Evolutionary conservation across 805 yeast species (phyloP), one percentile per base, ranked within the genome.

Genomic region (Sugiyamaella boreocaroliniensis): DNA sequence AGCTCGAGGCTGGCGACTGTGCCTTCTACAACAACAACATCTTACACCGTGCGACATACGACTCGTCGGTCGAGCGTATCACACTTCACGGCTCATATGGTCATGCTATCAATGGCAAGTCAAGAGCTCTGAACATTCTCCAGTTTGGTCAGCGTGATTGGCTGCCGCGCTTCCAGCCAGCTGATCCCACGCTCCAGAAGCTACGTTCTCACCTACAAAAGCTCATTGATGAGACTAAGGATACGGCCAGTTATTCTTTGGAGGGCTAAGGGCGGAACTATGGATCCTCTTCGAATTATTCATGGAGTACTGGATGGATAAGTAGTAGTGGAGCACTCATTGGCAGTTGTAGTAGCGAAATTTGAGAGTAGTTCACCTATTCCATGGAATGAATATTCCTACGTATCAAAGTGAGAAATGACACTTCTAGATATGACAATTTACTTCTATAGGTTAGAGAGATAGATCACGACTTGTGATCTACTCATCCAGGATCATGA

Each of bases 51-150:
- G 81, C 74, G 0, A 62, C 68, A 40, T 77, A 77, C 57, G 64
- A 67, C 7, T 63, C 76, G 32, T 61, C 65, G 29, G 62, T 66
- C 34, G 68, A 66, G 50, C 64, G 81, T 48, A 65, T 76, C 50
- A 77, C 80, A 0, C 61, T 77, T 22, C 81, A 77, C 60, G 81
- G 80, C 0, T 72, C 78, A 2, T 76, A 76, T 55, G 81, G 81
- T 3, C 76, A 74, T 55, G 54, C 51, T 14, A 66, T 55, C 19
- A 66, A 68, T 40, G 80, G 80, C 5, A 64, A 66, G 50, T 58
- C 67, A 12, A 65, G 81, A 53, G 80, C 81, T 2, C 70, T 69
- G 55, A 76, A 79, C n/a, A 70, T 77, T n/a, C 69, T 77, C 47
- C 81, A 77, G 61, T 80, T 76, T 56, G 81, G 80, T 0, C 79